Evolutionary conservation across 441 rosid species (phyloP).

Genomic region (Geranium incanum): DNA sequence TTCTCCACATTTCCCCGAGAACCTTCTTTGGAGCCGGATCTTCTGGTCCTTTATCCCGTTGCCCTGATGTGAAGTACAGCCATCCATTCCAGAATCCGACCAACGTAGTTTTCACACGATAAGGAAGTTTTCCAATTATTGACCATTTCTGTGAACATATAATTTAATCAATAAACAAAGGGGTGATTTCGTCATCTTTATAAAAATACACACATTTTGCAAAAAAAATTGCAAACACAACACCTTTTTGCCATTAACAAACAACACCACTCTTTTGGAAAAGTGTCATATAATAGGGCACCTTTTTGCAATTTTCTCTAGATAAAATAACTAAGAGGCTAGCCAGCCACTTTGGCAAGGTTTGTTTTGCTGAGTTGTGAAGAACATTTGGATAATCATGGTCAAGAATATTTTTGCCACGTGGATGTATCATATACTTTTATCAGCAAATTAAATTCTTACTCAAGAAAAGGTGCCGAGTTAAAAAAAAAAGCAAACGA

Average conservation of each 20-base stretch:
- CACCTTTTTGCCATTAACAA: too few species aligned
- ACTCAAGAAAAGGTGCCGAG: too few species aligned
- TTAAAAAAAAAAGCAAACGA: too few species aligned
- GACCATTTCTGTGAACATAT: conserved; percentile 69
- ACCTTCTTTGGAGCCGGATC: conserved; percentile 82
- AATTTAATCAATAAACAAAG: too few species aligned
- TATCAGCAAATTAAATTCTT: too few species aligned
- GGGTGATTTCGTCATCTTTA: too few species aligned
- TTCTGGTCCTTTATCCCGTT: conserved; percentile 78
- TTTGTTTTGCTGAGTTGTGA: neutral
- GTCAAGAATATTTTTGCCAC: neutral
- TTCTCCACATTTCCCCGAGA: conserved; percentile 81
- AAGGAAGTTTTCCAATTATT: conserved; percentile 76
- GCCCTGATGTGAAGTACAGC: conserved; percentile 88
- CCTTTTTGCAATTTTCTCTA: too few species aligned
- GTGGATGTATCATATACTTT: neutral
- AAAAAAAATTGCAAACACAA: too few species aligned
- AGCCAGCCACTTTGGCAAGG: neutral
- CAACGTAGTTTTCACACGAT: conserved; percentile 78
- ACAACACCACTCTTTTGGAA: too few species aligned
- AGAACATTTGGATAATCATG: neutral
- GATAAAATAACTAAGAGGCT: too few species aligned
- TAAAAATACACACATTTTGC: too few species aligned
- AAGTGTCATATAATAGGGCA: too few species aligned
- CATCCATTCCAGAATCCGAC: conserved; percentile 79